phyloP scores from a whole-genome alignment of 2,329 filamentous ascomycete genomes.

The Fusarium sp. region DNA sequence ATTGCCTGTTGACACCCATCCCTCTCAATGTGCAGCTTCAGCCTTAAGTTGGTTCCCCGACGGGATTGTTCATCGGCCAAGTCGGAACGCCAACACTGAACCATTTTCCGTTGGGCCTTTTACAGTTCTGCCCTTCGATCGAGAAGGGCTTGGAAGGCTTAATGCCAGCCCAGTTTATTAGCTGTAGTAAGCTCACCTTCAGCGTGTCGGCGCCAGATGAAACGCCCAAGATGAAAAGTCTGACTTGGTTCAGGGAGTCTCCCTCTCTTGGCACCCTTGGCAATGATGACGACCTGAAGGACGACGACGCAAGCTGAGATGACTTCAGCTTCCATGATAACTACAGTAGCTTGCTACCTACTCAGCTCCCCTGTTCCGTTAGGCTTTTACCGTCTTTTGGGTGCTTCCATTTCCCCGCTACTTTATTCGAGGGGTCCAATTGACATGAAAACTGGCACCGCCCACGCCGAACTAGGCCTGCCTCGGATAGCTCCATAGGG shows the following conservation, averaged over 20 bases:
- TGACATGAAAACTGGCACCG: neutral
- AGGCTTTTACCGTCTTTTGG: neutral
- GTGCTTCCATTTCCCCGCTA: neutral
- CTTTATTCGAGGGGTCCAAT: neutral
- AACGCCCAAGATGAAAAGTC: neutral
- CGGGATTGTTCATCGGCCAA: neutral
- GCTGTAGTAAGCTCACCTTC: neutral
- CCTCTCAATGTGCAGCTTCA: neutral
- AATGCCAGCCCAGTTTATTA: neutral
- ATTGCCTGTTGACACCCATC: neutral
- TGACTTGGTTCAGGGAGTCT: neutral
- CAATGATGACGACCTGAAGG: neutral
- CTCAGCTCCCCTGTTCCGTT: neutral
- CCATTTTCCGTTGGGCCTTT: neutral
- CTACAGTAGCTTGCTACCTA: neutral
- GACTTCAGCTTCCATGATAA: neutral
- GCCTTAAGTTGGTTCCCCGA: neutral
- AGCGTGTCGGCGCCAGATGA: neutral
- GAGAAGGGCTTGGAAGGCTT: neutral
- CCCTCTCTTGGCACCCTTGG: neutral
- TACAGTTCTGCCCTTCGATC: neutral
- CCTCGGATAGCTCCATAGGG: neutral
- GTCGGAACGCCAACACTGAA: neutral
- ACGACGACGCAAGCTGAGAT: neutral
- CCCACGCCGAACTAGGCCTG: neutral